Percentiles rank a stretch among this genome's conserved stretches.
phyloP scores from a whole-genome alignment of 2,329 filamentous ascomycete species.

The Colletotrichum neosansevieriae region DNA sequence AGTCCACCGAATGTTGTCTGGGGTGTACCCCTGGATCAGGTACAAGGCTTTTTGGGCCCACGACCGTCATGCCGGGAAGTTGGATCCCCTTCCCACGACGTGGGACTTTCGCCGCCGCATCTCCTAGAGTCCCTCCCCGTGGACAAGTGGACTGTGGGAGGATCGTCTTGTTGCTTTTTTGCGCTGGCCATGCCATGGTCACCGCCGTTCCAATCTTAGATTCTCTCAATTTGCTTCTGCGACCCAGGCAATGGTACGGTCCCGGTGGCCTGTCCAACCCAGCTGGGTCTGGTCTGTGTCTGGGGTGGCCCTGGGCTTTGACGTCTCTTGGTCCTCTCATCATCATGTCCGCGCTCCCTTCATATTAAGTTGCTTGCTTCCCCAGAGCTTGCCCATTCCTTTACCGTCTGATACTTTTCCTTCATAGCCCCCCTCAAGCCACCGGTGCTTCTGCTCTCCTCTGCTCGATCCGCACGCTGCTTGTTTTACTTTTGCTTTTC shows the following conservation, averaged over 20 bases:
- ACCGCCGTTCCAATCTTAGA: conserved; percentile 44
- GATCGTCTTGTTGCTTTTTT: conserved; percentile 43
- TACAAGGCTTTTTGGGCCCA: conserved; percentile 40
- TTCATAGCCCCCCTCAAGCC: conserved; percentile 35
- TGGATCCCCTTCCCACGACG: conserved; percentile 38
- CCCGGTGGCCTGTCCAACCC: conserved; percentile 41
- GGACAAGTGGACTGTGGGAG: conserved; percentile 40
- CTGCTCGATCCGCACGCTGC: conserved; percentile 17
- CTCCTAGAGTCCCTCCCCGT: conserved; percentile 40
- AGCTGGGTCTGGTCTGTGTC: conserved; percentile 41
- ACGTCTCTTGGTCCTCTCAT: conserved; percentile 41
- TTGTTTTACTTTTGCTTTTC: conserved; percentile 41
- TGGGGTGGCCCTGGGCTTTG: conserved; percentile 41
- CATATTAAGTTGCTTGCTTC: conserved; percentile 41
- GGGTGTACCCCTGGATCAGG: conserved; percentile 40
- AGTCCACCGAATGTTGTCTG: conserved; percentile 28
- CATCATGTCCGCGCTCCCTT: conserved; percentile 40
- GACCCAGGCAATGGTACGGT: conserved; percentile 38
- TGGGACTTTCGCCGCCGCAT: conserved; percentile 41
- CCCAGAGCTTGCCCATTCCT: conserved; percentile 31
- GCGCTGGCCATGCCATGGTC: conserved; percentile 41
- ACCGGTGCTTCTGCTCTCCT: conserved; percentile 31
- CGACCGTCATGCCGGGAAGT: conserved; percentile 41
- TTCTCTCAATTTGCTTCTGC: conserved; percentile 39
- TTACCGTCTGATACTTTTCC: conserved; percentile 38